Evolutionary conservation across 2,329 filamentous ascomycete genomes (phyloP), one percentile per base, ranked within the genome.

Genomic region (Balansia obtecta): DNA sequence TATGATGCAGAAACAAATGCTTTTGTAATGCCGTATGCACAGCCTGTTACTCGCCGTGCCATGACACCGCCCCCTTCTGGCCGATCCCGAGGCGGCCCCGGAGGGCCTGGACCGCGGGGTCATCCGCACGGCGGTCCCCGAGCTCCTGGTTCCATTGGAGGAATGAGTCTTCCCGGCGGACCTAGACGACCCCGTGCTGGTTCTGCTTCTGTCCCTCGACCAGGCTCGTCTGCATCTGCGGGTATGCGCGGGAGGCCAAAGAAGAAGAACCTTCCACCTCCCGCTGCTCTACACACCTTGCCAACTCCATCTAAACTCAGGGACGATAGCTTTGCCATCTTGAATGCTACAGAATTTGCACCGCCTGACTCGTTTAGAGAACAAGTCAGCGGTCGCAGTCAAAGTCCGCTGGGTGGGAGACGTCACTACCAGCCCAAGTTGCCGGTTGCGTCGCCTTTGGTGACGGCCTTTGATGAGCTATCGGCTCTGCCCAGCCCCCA

Each of bases 11-110:
- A 80, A 11, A 77, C 75, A 34, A 82, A 82, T 59, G 76, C 83
- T 18, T 91, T 89, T 60, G 79, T 89, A 52, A 83, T 85, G 76
- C 81, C 90, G 2, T 96, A 86, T 58, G 86, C 90, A 11, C 81
- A 96, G 66, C 88, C 88, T 11, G 79, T 95, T 15, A 83, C 81
- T 55, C 86, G 91, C 59, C 86, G 91, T 61, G 91, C 91, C 48
- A 96, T 97, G 91, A 97, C 91, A 18, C 91, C 91, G 48, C 91
- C 91, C 16, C 90, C 91, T 1, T 72, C 73, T 46, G 72, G 72
- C 45, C 67, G 75, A 45, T 68, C 71, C 61, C 68, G 70, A 3
- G 65, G 65, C 22, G 63, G 62, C 10, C 61, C 62, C 18, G 58
- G 61, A 4, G 59, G 62, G 16, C 56, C 58, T 7, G 60, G 59